A percentile compares a stretch with the other conserved stretches of the same genome.
These are phyloP conservation scores for Vanilla planifolia DNA, from an alignment of 106 monocot species.

Conservation along the genomic window DNA sequence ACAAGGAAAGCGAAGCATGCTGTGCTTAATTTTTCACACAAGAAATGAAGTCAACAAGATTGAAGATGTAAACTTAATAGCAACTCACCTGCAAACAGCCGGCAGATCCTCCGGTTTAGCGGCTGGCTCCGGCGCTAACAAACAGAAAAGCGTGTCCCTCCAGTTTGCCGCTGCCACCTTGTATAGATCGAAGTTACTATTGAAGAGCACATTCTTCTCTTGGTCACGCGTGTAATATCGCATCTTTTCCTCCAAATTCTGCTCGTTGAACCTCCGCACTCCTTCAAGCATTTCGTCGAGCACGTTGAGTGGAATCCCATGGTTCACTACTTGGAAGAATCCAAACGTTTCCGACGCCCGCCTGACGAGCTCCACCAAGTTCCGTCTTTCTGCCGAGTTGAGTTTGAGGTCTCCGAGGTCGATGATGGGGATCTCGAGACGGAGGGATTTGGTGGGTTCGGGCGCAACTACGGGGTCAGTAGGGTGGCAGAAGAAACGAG, in stretches of 20 bases:
- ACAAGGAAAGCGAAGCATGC: too few relatives aligned
- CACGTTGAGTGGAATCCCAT: slow-evolving; percentile 13
- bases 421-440: slow-evolving; percentile 13
- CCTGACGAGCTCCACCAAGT: slow-evolving; percentile 7
- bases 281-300: slow-evolving; percentile 17
- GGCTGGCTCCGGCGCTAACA: background rate
- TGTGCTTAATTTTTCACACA: too few relatives aligned
- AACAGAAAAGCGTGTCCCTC: slow-evolving; percentile 15
- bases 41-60: too few relatives aligned
- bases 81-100: slow-evolving; percentile 6
- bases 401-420: slow-evolving; percentile 2
- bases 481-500: slow-evolving; percentile 16
- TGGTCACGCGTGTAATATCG: slow-evolving; percentile 13
- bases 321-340: slow-evolving; percentile 29
- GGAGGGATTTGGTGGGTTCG: background rate
- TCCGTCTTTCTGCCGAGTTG: background rate
- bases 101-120: slow-evolving; percentile 8
- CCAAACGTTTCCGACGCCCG: slow-evolving; percentile 13
- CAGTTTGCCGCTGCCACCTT: slow-evolving; percentile 6
- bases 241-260: slow-evolving; percentile 9
- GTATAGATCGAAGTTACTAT: slow-evolving; percentile 14
- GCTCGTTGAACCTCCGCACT: slow-evolving; percentile 19
- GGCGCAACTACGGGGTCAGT: background rate
- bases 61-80: too few relatives aligned
- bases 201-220: slow-evolving; percentile 8